Conservation (phyloP, 805 yeast species). For the Metschnikowia gelsemii region DNA sequence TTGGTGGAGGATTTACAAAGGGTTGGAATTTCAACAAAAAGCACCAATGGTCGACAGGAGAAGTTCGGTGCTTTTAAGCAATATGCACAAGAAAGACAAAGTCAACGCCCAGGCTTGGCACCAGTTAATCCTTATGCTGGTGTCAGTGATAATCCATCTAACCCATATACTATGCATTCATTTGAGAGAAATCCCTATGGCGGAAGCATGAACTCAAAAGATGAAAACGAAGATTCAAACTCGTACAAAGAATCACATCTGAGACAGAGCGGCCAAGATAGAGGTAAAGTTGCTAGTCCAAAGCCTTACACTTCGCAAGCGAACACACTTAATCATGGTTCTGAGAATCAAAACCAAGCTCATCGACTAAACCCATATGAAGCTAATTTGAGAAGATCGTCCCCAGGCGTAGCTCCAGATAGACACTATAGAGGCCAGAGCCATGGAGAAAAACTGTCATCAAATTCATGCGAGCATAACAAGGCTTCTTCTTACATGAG, state of each 20-base stretch:
- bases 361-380: constrained; percentile 3
- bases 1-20: constrained; percentile 39
- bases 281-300: constrained; percentile 8
- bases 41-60: constrained; percentile 36
- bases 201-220: neutral
- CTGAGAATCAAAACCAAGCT: neutral
- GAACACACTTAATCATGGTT: neutral
- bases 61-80: constrained; percentile 52
- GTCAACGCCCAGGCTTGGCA: constrained; percentile 35
- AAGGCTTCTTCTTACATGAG: neutral
- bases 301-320: constrained; percentile 7
- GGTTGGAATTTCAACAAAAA: constrained; percentile 44
- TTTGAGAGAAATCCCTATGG: neutral
- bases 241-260: neutral
- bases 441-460: neutral
- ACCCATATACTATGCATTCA: constrained; percentile 16
- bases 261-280: neutral
- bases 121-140: constrained; percentile 46
- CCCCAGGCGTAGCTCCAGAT: neutral
- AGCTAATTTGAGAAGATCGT: neutral
- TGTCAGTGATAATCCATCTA: constrained; percentile 17
- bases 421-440: neutral
- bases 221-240: neutral
- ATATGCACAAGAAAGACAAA: constrained; percentile 46
- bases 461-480: neutral